Conservation (phyloP, 2,329 filamentous ascomycete genomes). For the Fusarium ramigenum region DNA sequence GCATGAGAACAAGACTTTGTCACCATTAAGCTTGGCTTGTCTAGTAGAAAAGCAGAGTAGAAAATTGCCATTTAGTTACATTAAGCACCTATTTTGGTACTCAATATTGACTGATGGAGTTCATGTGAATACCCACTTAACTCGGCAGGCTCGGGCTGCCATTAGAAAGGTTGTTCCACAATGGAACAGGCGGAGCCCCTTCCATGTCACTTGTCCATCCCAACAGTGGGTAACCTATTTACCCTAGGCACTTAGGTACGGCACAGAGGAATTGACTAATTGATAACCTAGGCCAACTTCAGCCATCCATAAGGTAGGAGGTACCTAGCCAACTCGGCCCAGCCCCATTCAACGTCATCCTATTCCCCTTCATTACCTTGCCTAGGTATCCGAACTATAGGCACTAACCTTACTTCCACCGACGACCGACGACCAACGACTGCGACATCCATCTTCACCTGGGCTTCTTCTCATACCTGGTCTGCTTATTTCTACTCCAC, state of each 20-base stretch:
- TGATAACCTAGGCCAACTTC: background rate
- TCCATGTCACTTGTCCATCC: background rate
- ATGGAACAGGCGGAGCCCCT: background rate
- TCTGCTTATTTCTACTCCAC: background rate
- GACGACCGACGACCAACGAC: slow-evolving; percentile 18
- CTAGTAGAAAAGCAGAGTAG: background rate
- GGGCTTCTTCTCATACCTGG: background rate
- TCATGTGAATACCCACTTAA: background rate
- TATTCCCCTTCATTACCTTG: slow-evolving; percentile 27
- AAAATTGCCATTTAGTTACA: background rate
- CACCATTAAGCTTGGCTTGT: background rate
- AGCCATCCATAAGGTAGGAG: background rate
- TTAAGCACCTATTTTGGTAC: background rate
- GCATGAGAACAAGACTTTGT: background rate
- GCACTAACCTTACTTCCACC: background rate
- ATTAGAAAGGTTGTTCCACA: slow-evolving; percentile 9
- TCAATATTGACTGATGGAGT: background rate
- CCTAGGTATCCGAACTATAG: background rate
- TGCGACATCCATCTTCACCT: slow-evolving; percentile 12
- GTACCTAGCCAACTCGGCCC: slow-evolving; percentile 7
- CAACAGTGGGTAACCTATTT: background rate
- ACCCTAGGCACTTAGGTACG: background rate
- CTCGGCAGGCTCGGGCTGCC: background rate
- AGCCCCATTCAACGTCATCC: slow-evolving; percentile 40
- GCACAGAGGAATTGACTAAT: background rate